phyloP scores from a whole-genome alignment of 306 rosid species.

The Casuarina cunninghamiana region DNA sequence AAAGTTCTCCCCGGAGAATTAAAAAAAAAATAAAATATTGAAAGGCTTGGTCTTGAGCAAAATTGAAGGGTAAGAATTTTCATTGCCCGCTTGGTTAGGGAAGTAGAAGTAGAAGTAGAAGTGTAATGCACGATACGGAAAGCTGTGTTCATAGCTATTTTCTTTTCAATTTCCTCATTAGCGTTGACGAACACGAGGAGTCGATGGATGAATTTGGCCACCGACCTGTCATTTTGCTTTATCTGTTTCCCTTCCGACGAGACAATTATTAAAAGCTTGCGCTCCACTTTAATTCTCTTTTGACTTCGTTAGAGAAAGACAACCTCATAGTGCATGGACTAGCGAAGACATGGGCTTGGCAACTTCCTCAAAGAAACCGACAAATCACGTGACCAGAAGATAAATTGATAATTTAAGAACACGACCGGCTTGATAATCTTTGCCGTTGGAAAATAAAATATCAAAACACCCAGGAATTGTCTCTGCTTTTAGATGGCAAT shows the following conservation, averaged over 20 bases:
- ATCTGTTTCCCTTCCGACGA: not conserved
- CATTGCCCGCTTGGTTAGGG: too few relatives aligned
- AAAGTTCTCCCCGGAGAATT: too few relatives aligned
- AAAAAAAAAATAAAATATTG: too few relatives aligned
- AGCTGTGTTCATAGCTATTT: too few relatives aligned
- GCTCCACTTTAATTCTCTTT: constrained; percentile 40
- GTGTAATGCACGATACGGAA: too few relatives aligned
- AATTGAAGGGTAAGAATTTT: too few relatives aligned
- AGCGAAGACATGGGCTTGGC: constrained; percentile 35
- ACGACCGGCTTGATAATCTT: constrained; percentile 46
- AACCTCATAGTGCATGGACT: constrained; percentile 27
- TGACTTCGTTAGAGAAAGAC: constrained; percentile 40
- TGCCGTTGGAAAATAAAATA: constrained; percentile 26
- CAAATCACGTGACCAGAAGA: constrained; percentile 35
- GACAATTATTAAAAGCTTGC: constrained; percentile 49
- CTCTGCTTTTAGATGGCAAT: constrained; percentile 27
- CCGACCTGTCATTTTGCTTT: too few relatives aligned
- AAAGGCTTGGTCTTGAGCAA: too few relatives aligned
- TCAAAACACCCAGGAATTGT: constrained; percentile 11
- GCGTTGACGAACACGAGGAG: too few relatives aligned
- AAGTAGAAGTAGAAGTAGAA: too few relatives aligned
- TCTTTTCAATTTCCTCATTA: too few relatives aligned
- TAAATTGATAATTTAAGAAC: constrained; percentile 34
- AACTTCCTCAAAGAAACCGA: constrained; percentile 55
- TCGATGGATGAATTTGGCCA: too few relatives aligned